phyloP scores from a whole-genome alignment of 345 rosid genomes.

The Eucalyptus tenuipes region DNA sequence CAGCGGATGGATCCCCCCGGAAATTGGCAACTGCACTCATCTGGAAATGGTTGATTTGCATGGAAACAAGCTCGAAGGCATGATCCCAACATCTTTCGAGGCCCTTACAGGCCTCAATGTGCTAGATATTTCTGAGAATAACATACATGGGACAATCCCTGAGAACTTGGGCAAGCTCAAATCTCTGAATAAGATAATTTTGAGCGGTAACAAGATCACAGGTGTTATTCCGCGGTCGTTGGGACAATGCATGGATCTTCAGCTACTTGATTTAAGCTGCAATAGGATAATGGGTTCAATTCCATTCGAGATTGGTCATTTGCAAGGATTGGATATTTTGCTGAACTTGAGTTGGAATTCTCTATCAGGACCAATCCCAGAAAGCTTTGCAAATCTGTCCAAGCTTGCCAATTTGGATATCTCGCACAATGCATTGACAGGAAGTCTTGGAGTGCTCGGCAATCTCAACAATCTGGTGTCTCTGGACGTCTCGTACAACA shows the following conservation, averaged over 20 bases:
- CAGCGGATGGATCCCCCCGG: conserved; percentile 36
- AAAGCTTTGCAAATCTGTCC: conserved; percentile 36
- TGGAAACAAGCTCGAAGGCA: conserved; percentile 29
- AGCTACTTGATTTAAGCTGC: conserved; percentile 49
- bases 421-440: conserved; percentile 42
- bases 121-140: conserved; percentile 45
- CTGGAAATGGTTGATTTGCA: conserved; percentile 55
- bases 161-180: conserved; percentile 39
- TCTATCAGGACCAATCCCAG: conserved; percentile 45
- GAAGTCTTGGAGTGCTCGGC: conserved; percentile 22
- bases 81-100: conserved; percentile 36
- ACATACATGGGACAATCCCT: conserved; percentile 32
- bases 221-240: conserved; percentile 48
- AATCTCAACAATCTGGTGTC: conserved; percentile 54
- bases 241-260: conserved; percentile 44
- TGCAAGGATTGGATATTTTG: conserved; percentile 50
- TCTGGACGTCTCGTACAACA: conserved; percentile 46
- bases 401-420: conserved; percentile 57
- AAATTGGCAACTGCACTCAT: conserved; percentile 42
- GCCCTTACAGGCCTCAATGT: conserved; percentile 34
- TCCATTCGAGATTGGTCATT: conserved; percentile 40
- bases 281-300: conserved; percentile 37
- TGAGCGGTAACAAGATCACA: conserved; percentile 35
- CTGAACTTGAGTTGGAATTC: conserved; percentile 57
- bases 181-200: conserved; percentile 39